These are phyloP conservation scores for Colletotrichum karsti DNA, from an alignment of 2,329 filamentous ascomycete genomes.

Conservation along the genomic window DNA sequence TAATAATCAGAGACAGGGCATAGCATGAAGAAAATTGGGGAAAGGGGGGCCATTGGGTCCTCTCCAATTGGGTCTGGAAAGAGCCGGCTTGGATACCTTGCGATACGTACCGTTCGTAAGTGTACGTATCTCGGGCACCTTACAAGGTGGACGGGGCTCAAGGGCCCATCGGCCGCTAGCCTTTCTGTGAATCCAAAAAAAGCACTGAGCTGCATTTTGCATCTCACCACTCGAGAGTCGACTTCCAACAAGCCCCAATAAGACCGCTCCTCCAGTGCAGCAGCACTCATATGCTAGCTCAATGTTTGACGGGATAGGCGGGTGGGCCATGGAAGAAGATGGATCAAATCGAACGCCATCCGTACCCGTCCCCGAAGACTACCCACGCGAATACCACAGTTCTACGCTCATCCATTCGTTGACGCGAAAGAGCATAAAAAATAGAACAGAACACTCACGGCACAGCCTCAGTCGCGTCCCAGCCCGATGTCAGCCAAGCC, in stretches of 20 bases:
- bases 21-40: background rate
- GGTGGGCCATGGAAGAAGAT: background rate
- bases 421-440: background rate
- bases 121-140: too few relatives aligned
- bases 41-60: background rate
- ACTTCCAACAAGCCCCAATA: too few relatives aligned
- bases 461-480: conserved; percentile 8
- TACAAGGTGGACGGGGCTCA: too few relatives aligned
- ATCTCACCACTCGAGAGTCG: background rate
- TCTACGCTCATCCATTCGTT: background rate
- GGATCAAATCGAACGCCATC: background rate
- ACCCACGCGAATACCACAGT: too few relatives aligned
- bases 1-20: background rate
- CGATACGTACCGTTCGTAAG: background rate
- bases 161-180: conserved; percentile 12
- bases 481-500: background rate
- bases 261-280: too few relatives aligned
- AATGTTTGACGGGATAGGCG: background rate
- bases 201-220: background rate
- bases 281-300: too few relatives aligned
- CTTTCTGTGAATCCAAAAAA: conserved; percentile 15
- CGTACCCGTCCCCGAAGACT: background rate
- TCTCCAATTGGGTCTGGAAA: conserved; percentile 1
- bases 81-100: background rate
- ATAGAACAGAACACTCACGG: background rate